Percentiles rank a stretch among this genome's conserved stretches.
Conservation (phyloP, 2,329 filamentous ascomycete species). For the Orbilia blumenaviensis region DNA sequence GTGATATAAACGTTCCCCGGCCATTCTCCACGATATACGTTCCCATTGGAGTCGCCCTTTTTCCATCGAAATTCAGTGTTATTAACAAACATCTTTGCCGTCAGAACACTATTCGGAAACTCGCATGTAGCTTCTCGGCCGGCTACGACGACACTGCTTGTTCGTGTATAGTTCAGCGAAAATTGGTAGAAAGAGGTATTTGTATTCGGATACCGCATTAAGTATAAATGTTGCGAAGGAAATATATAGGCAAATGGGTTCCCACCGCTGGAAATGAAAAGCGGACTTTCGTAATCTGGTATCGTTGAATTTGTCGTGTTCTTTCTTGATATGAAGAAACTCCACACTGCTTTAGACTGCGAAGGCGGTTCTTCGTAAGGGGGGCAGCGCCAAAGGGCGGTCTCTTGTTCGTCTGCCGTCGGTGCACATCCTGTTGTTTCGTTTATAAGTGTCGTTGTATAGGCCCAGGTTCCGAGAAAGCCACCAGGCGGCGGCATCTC, state of each 20-base stretch:
- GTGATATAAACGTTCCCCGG: conserved; percentile 27
- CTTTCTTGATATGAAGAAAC: conserved; percentile 25
- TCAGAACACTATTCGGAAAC: conserved; percentile 39
- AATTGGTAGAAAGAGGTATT: conserved; percentile 42
- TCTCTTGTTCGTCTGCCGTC: conserved; percentile 19
- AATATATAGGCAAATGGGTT: conserved; percentile 32
- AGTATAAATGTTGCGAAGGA: conserved; percentile 20
- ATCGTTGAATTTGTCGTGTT: conserved; percentile 11
- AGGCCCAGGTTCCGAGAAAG: conserved; percentile 36
- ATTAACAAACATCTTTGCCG: conserved; percentile 38
- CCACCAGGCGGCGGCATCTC: conserved; percentile 39
- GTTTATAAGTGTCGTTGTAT: conserved; percentile 34
- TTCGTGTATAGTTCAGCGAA: conserved; percentile 39
- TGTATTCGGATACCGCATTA: conserved; percentile 26
- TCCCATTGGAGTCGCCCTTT: conserved; percentile 2
- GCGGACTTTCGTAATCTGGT: conserved; percentile 18
- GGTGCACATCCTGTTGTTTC: conserved; percentile 23
- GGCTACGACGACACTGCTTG: not conserved
- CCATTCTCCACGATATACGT: conserved; percentile 39
- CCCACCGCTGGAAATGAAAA: conserved; percentile 28
- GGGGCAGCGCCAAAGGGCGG: conserved; percentile 42
- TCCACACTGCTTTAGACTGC: conserved; percentile 17
- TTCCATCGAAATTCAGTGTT: conserved; percentile 22
- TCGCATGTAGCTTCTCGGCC: conserved; percentile 28
- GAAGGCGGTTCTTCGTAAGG: conserved; percentile 40